phyloP scores from a whole-genome alignment of 2,329 filamentous ascomycete genomes.

The Talaromyces amestolkiae region DNA sequence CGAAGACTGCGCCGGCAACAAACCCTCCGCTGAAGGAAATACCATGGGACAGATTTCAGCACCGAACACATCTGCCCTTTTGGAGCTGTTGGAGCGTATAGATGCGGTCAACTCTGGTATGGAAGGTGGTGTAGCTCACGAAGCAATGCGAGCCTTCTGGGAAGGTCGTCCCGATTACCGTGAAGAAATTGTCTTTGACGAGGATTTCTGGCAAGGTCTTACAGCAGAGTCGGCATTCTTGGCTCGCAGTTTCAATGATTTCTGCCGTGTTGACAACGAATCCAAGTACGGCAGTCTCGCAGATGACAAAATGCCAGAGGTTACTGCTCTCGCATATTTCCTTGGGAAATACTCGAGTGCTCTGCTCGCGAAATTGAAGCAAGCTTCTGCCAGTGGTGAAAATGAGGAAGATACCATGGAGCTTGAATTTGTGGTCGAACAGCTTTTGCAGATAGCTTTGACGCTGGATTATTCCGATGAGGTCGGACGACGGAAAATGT shows the following conservation, averaged over 20 bases:
- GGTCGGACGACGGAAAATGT: conserved; percentile 93
- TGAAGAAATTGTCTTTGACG: conserved; percentile 45
- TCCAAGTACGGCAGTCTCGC: conserved; percentile 71
- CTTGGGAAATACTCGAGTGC: conserved; percentile 73
- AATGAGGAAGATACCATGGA: conserved; percentile 83
- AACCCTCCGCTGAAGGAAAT: conserved; percentile 57
- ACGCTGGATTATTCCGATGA: conserved; percentile 98
- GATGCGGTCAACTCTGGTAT: conserved; percentile 87
- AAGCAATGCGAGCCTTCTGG: conserved; percentile 97
- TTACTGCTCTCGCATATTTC: conserved; percentile 84
- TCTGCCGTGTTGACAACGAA: conserved; percentile 72
- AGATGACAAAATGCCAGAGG: conserved; percentile 93
- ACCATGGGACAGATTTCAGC: conserved; percentile 49
- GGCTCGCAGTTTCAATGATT: conserved; percentile 89
- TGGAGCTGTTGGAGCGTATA: conserved; percentile 89
- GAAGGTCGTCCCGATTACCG: conserved; percentile 69
- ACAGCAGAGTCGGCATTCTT: conserved; percentile 85
- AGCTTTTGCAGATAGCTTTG: conserved; percentile 85
- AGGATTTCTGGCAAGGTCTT: conserved; percentile 47
- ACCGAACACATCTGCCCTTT: conserved; percentile 75
- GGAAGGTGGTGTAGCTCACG: conserved; percentile 84
- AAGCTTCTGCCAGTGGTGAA: conserved; percentile 50
- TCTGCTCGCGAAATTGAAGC: conserved; percentile 42
- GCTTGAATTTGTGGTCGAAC: conserved; percentile 93
- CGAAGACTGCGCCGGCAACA: conserved; percentile 79